Percentiles rank a stretch among this genome's conserved stretches.
Conservation (phyloP, 768 basidiomycete species). For the Boletus barrowsii region DNA sequence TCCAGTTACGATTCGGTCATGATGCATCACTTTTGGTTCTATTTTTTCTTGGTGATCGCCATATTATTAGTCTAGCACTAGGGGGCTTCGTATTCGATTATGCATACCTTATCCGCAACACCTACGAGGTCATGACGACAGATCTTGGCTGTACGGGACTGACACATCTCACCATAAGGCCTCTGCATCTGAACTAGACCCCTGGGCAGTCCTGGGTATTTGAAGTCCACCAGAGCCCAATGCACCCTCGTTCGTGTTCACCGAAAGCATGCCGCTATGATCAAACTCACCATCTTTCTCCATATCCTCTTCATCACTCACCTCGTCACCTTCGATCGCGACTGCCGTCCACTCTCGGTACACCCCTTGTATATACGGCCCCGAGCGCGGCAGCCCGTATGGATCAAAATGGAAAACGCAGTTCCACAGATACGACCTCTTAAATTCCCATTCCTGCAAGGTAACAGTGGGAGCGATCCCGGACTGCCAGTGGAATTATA, state of each 20-base stretch:
- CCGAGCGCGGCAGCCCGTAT: conserved; percentile 81
- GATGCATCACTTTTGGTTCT: background rate
- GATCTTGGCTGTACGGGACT: conserved; percentile 51
- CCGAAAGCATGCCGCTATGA: conserved; percentile 7
- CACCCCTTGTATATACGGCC: conserved; percentile 71
- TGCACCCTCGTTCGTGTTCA: conserved; percentile 3
- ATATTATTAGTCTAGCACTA: no score
- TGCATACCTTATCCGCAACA: background rate
- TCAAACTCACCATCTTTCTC: conserved; percentile 39
- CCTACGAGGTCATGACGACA: conserved; percentile 14
- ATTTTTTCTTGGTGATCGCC: background rate
- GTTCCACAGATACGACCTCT: conserved; percentile 54
- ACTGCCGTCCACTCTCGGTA: conserved; percentile 92
- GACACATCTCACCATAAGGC: conserved; percentile 68
- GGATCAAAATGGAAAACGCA: conserved; percentile 99
- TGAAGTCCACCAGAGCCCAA: conserved; percentile 14
- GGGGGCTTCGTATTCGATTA: no score
- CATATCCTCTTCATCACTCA: conserved; percentile 58
- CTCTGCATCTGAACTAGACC: conserved; percentile 37
- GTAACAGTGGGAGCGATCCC: conserved; percentile 16
- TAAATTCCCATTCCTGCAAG: conserved; percentile 28
- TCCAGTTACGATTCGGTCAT: conserved; percentile 17
- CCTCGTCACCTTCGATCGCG: conserved; percentile 64
- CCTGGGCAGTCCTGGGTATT: conserved; percentile 20
- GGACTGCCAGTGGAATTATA: conserved; percentile 37